phyloP scores from a whole-genome alignment of 192 early-diverging fungal genomes.

The Coemansia furcata region DNA sequence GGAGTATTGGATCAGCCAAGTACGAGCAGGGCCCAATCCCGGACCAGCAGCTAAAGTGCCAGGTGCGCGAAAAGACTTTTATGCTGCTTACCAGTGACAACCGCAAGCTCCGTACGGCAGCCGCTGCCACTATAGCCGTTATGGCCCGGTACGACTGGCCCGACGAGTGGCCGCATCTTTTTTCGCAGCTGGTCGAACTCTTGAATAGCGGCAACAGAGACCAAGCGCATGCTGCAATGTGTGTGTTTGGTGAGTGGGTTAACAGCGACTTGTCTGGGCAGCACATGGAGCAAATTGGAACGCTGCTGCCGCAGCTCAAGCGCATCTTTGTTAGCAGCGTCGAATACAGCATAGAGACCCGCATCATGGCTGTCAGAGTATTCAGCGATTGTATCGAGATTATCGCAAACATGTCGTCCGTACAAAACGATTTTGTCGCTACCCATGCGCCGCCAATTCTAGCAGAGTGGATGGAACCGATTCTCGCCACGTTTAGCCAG shows the following conservation, averaged over 20 bases:
- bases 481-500: conserved; percentile 63
- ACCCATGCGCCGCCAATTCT: conserved; percentile 74
- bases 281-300: conserved; percentile 80
- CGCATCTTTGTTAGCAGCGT: conserved; percentile 64
- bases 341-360: conserved; percentile 41
- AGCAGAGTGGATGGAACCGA: conserved; percentile 73
- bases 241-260: conserved; percentile 80
- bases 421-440: conserved; percentile 67
- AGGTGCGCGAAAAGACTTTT: conserved; percentile 44
- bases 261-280: conserved; percentile 82
- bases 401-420: conserved; percentile 74
- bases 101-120: conserved; percentile 37
- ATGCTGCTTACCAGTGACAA: conserved; percentile 27
- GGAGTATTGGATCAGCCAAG: conserved; percentile 62
- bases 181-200: conserved; percentile 69
- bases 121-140: conserved; percentile 78
- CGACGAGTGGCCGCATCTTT: conserved; percentile 87
- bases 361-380: conserved; percentile 75
- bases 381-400: conserved; percentile 85
- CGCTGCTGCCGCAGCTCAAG: conserved; percentile 80
- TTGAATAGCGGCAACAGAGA: conserved; percentile 61
- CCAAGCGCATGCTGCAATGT: conserved; percentile 85
- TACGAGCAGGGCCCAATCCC: conserved; percentile 50
- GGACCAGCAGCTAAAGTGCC: conserved; percentile 36
- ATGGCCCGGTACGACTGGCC: conserved; percentile 94